Evolutionary conservation across 768 basidiomycete species (phyloP), one percentile per base, ranked within the genome.

Genomic region (Russula virescens): DNA sequence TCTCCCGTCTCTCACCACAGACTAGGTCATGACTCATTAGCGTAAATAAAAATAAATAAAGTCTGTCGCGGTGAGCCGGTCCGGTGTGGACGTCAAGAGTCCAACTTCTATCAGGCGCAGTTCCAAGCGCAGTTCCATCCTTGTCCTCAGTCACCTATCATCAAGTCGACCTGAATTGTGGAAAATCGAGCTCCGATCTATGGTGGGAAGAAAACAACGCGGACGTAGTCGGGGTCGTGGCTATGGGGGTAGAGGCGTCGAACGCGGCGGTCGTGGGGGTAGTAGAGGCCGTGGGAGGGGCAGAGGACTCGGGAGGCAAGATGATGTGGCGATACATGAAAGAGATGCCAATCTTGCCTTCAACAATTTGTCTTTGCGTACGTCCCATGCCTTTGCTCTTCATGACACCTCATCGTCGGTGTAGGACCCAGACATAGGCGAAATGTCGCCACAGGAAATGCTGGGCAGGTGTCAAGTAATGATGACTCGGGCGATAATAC

Each of bases 201-300:
- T 53, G 49, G 38, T 42, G 23, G 60, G 66, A 31, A 26, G 68
- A 45, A 65, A 71, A 9, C 66, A 69, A 19, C 51, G 50, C 40
- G 61, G 57, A 28, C 57, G 69, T 50, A 35, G 66, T 58, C 64
- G 73, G n/a, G 62, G 68, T 35, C 71, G 69, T 52, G 60, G 56
- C 48, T 48, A 48, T 25, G 56, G 70, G 5, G 66, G 72, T 62
- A 73, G 73, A 43, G 70, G 73, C 48, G 19, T 43, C 23, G 59
- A 59, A 11, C 63, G 70, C 43, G 72, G 71, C 19, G 64, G 72
- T 42, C 68, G 60, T 18, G 64, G 71, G 13, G 64, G 72, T 42
- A 68, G 60, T 18, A 63, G 69, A 0, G 58, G 71, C 54, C 71
- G 67, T n/a, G 51, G 70, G n/a, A 42, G 47, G 13, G 47, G 46